Conservation (phyloP, 2,329 filamentous ascomycete species). For the Myriosclerotinia duriaeana region DNA sequence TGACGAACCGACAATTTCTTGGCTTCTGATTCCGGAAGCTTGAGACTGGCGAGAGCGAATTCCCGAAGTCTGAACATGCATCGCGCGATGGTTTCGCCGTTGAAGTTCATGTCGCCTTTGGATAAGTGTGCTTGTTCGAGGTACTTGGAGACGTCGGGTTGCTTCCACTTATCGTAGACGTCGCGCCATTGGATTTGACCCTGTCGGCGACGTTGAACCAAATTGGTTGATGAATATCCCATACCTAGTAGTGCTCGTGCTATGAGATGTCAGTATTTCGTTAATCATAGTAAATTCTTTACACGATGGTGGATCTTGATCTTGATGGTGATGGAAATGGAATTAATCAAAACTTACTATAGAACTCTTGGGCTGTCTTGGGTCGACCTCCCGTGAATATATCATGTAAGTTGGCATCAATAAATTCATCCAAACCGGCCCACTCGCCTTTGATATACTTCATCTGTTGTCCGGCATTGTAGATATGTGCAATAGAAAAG, state of each 20-base stretch:
- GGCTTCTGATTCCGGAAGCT: neutral
- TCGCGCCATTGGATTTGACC: neutral
- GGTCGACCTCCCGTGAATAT: neutral
- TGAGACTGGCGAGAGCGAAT: neutral
- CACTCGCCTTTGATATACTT: neutral
- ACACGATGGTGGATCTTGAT: no score
- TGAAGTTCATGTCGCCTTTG: neutral
- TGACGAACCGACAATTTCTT: neutral
- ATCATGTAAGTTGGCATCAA: constrained; percentile 5
- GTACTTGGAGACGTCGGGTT: constrained; percentile 5
- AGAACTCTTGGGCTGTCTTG: neutral
- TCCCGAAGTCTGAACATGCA: neutral
- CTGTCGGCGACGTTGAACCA: neutral
- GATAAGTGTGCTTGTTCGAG: neutral
- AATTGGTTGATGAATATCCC: neutral
- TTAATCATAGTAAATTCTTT: neutral
- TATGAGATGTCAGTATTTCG: neutral
- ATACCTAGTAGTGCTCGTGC: neutral
- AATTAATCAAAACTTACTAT: neutral
- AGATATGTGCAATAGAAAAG: constrained; percentile 1
- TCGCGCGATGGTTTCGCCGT: neutral
- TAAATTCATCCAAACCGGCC: neutral
- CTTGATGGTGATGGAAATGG: neutral
- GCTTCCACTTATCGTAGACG: neutral
- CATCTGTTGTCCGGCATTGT: neutral